Evolutionary conservation across 129 eudicot species (phyloP).

Genomic region (Escallonia herrerae): DNA sequence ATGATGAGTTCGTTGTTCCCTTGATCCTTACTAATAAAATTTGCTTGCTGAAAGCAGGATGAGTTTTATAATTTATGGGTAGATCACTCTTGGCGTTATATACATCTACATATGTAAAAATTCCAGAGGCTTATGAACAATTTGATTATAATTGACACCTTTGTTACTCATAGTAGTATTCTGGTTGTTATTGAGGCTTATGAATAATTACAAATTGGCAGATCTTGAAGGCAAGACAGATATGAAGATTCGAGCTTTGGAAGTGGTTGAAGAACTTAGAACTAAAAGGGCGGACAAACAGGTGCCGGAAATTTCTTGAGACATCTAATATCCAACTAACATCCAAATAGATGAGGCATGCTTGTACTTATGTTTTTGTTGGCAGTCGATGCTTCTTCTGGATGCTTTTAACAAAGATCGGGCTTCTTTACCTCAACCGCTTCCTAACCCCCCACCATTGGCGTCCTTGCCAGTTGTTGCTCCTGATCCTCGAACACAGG

Average conservation of each 20-base stretch:
- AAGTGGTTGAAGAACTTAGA: conserved; percentile 75
- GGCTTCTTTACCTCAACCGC: conserved; percentile 92
- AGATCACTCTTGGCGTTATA: too few species aligned
- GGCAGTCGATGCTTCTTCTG: conserved; percentile 79
- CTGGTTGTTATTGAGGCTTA: not conserved
- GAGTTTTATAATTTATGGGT: too few species aligned
- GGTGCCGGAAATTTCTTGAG: conserved; percentile 30
- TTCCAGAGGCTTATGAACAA: too few species aligned
- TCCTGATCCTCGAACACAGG: conserved; percentile 92
- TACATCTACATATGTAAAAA: too few species aligned
- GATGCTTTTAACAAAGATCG: conserved; percentile 98
- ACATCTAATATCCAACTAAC: not conserved
- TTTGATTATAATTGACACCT: too few species aligned
- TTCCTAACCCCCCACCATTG: conserved; percentile 66
- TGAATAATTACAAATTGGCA: conserved; percentile 8
- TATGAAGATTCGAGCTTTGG: conserved; percentile 77
- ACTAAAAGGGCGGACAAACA: conserved; percentile 92
- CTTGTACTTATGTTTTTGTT: conserved; percentile 1
- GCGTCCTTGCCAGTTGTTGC: conserved; percentile 64
- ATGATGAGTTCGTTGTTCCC: too few species aligned
- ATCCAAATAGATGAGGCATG: too few species aligned
- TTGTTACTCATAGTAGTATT: too few species aligned
- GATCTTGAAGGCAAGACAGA: conserved; percentile 94
- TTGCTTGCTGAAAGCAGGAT: too few species aligned
- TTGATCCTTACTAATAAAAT: too few species aligned